Evolutionary conservation across 2,329 filamentous ascomycete genomes (phyloP), one percentile per base, ranked within the genome.

Genomic region (Berkeleyomyces basicola): DNA sequence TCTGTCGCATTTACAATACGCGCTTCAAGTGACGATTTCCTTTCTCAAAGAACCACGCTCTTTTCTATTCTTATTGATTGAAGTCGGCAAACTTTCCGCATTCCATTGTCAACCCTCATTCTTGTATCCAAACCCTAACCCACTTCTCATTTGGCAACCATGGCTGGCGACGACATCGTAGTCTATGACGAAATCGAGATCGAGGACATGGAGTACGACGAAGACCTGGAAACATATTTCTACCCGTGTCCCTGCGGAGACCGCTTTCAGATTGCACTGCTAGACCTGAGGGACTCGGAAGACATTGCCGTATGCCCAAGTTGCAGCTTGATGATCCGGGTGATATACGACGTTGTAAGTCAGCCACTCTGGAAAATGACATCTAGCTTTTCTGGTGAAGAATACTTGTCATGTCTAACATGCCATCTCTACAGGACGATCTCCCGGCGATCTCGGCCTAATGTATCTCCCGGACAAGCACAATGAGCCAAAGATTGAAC

Each of bases 131-230:
- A 60, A 58, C 40, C 37, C 31, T 37, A 36, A 10, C 23, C 55
- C 57, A 58, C 11, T n/a, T 42, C 42, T 39, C 58, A 44, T 31
- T 49, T 14, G 23, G 31, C 61, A 31, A 43, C 2, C 44, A 47
- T 11, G 43, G 83, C 85, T 71, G 81, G 86, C 67, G 79, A 82
- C 61, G 76, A 77, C 42, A 74, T 86, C 63, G 84, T 86, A 68
- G 88, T 96, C 72, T 97, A 96, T 78, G 92, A 97, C 71, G 92
- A 96, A 75, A 92, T 97, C 74, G 92, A 97, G 73, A 96, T 97
- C 77, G 92, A 97, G 74, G 93, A 99, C 75, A 95, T 96, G 90
- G 93, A 88, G 70, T 96, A 83, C 73, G 90, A 96, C 74, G 77
- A 84, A 57, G 79, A 80, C 3, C 81, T 90, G 47, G 86, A 96